Evolutionary conservation across 2,329 filamentous ascomycete genomes (phyloP).

Genomic region (Penicillium hordei): DNA sequence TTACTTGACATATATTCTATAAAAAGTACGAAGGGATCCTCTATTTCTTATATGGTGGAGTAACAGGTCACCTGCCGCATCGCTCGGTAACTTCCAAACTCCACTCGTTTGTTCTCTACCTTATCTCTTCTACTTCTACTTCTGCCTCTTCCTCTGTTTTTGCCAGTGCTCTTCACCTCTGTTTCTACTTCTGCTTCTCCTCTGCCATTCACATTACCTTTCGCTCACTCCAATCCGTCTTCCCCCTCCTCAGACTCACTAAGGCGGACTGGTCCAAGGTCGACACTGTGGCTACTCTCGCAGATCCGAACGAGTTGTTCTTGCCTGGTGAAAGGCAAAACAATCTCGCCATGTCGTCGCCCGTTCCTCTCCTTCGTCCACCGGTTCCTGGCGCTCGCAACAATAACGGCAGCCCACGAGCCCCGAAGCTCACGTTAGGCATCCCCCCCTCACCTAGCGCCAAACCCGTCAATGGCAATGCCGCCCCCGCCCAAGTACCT

Average conservation of each 20-base stretch:
- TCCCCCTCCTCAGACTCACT: conserved; percentile 9
- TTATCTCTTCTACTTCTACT: conserved; percentile 16
- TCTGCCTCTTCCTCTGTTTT: not conserved
- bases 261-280: conserved; percentile 16
- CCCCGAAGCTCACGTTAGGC: conserved; percentile 79
- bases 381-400: conserved; percentile 71
- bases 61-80: conserved; percentile 10
- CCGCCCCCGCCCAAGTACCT: conserved; percentile 38
- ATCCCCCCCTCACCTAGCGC: conserved; percentile 85
- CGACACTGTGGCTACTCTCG: conserved; percentile 40
- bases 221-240: conserved; percentile 10
- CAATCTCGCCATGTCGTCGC: conserved; percentile 61
- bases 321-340: conserved; percentile 43
- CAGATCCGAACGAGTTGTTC: conserved; percentile 44
- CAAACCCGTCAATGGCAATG: conserved; percentile 64
- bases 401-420: conserved; percentile 60
- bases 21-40: not conserved
- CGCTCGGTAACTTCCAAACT: conserved; percentile 15
- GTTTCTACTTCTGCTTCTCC: not conserved
- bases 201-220: not conserved
- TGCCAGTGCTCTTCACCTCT: not conserved
- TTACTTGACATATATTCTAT: not conserved
- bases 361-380: conserved; percentile 77
- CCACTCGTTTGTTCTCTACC: conserved; percentile 15
- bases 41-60: conserved; percentile 7